Evolutionary conservation across 176 grass and related monocot species (phyloP).

Genomic region (Luzula sylvatica): DNA sequence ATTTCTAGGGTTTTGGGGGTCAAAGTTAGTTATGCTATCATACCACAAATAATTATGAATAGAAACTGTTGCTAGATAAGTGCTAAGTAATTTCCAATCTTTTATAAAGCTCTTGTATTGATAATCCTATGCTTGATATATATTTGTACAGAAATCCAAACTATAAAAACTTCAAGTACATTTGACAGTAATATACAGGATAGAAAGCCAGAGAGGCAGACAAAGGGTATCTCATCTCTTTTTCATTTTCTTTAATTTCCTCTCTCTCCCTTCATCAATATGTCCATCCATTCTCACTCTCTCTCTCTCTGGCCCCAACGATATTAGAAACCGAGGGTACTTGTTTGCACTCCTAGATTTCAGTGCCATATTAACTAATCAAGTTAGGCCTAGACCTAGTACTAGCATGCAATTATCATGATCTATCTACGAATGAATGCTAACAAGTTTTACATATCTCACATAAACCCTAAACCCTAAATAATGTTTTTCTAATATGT

Average conservation of each 20-base stretch:
- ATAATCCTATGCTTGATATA: not conserved
- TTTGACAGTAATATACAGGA: not conserved
- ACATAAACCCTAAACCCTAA: not conserved
- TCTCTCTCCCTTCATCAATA: not conserved
- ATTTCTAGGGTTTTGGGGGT: not conserved
- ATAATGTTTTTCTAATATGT: not conserved
- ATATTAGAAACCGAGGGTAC: too few relatives aligned
- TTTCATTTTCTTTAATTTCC: constrained; percentile 12
- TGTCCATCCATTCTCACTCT: not conserved
- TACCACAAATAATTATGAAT: too few relatives aligned
- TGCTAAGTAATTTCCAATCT: not conserved
- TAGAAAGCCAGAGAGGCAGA: constrained; percentile 12
- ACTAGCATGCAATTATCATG: too few relatives aligned
- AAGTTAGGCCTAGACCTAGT: too few relatives aligned
- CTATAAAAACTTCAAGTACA: not conserved
- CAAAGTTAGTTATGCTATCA: not conserved
- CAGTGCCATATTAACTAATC: too few relatives aligned
- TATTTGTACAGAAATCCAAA: not conserved
- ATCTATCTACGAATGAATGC: too few relatives aligned
- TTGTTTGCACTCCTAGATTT: too few relatives aligned
- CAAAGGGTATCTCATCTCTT: constrained; percentile 18
- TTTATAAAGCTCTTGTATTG: not conserved
- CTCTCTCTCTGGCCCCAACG: not conserved
- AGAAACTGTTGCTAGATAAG: too few relatives aligned
- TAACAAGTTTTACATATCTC: not conserved